Base-by-base conservation (phyloP, 2,329 filamentous ascomycete species). In the Cladosporium cucumerinum region DNA sequence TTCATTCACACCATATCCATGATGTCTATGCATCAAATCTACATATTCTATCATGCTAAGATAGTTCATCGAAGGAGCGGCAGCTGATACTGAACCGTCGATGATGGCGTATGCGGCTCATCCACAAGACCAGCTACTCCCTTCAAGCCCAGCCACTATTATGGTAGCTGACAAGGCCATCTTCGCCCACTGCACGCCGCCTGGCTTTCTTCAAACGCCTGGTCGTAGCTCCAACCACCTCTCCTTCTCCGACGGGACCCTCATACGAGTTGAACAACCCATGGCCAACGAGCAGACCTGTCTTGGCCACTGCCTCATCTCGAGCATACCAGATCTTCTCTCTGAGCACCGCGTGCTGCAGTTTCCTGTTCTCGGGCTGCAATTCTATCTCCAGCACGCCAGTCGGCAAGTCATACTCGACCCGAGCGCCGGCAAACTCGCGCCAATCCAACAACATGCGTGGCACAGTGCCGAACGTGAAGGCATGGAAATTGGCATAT, bases 391-490 rank as follows among this genome's bases (percentile, higher is more conserved):
- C 67, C 16, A 77, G 64, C 21, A 70, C 54, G 8, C 74, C 75
- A n/a, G 70, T 73, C 3, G 71, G 65, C 7, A 69, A 72, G 34
- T 76, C 72, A 46, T 76, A 76, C 34, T 55, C 32, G 8, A 75
- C 66, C 1, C 43, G 57, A 14, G 28, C 59, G 1, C 71, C 71
- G 14, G 68, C 67, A 18, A 62, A 70, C 5, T 57, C n/a, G n/a
- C 68, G 65, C 67, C 70, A 75, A 10, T 67, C 54, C 67, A 68
- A 71, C 26, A 77, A 61, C 12, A 76, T 32, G 0, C 62, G 48
- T 4, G 75, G 75, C 3, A 76, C 57, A 2, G 39, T 46, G n/a
- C 39, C n/a, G 39, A 21, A 46, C 14, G 39, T 46, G 10, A 46
- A 46, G 39, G n/a, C 39, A 5, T 46, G 39, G 39, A 46, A 46